phyloP scores from a whole-genome alignment of 768 basidiomycete genomes.

The Tylopilus rubrobrunneus region DNA sequence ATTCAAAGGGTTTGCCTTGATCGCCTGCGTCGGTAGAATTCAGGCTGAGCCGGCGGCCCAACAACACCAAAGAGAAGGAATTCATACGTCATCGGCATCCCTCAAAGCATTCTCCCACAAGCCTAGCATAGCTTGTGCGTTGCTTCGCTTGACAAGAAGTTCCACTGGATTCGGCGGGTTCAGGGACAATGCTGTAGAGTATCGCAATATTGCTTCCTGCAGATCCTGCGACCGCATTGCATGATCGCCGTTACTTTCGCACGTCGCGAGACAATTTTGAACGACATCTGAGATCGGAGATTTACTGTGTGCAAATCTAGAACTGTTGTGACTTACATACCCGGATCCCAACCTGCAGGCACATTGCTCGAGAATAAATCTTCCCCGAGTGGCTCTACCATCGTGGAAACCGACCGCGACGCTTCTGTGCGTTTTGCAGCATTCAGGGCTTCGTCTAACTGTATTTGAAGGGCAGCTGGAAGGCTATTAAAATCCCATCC shows the following conservation, averaged over 20 bases:
- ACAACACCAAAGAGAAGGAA: background rate
- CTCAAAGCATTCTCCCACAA: background rate
- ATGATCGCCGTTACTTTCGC: too few species aligned
- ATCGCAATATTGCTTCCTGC: background rate
- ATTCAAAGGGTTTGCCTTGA: background rate
- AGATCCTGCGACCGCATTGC: background rate
- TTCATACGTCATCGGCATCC: background rate
- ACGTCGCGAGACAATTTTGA: too few species aligned
- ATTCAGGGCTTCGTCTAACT: background rate
- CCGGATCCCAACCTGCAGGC: background rate
- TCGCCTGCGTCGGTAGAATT: background rate
- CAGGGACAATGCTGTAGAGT: background rate
- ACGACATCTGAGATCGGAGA: too few species aligned
- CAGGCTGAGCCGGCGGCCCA: too few species aligned
- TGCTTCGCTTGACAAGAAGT: background rate
- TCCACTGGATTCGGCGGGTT: background rate
- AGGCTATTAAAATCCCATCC: conserved; percentile 16
- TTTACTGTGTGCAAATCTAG: background rate
- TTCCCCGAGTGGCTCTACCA: background rate
- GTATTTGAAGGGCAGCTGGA: background rate
- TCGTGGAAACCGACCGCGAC: background rate
- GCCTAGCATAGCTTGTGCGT: background rate
- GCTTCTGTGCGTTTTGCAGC: background rate
- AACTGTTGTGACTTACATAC: background rate
- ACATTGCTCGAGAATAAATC: background rate